Base-by-base conservation (phyloP, 2,329 filamentous ascomycete species). In the Chrysoporthe deuterocubensis region DNA sequence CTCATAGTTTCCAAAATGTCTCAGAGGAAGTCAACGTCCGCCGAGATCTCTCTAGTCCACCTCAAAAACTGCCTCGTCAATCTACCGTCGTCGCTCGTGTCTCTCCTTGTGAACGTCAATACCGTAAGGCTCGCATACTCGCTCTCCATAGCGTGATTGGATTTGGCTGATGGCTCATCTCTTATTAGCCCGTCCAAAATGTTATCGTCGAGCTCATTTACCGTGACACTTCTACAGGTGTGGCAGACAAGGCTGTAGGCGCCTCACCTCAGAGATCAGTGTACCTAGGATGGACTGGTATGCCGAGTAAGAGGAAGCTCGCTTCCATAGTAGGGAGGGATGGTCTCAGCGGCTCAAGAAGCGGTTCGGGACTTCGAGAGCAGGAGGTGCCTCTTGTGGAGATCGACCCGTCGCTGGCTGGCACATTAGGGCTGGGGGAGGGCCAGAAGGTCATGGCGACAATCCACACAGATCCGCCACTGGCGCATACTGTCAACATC, bases 1-100 rank as follows among this genome's bases (percentile, higher is more conserved):
- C 44, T 44, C 9, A 14, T 59, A 60, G 65, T 63, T 26, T 67
- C 64, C 54, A 56, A 40, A 60, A 71, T 83, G 81, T 75, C 79
- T 73, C 68, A 67, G 66, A 58, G 66, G 40, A 70, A 70, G 74
- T 85, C 92, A 56, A 90, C 90, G 44, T 85, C 91, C 70, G 94
- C 93, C 68, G 94, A 97, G 81, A 86, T 98, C 72, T 91, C 91
- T 65, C 86, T 98, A 69, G 88, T 93, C 60, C 92, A 94, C 73
- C 86, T 98, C 69, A 96, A 97, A 83, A 98, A 91, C 79, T 99
- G 96, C 81, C 85, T 99, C 64, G 92, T 97, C 78, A 98, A 98
- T 80, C 87, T 99, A 62, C 96, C 96, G 60, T 81, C 92, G 4
- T 91, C 92, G 37, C 84, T 99, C 67, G 94, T 96, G 67, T 90